Base-by-base conservation (phyloP, 192 early-diverging fungal genomes). In the Gorgonomyces haynaldii region DNA sequence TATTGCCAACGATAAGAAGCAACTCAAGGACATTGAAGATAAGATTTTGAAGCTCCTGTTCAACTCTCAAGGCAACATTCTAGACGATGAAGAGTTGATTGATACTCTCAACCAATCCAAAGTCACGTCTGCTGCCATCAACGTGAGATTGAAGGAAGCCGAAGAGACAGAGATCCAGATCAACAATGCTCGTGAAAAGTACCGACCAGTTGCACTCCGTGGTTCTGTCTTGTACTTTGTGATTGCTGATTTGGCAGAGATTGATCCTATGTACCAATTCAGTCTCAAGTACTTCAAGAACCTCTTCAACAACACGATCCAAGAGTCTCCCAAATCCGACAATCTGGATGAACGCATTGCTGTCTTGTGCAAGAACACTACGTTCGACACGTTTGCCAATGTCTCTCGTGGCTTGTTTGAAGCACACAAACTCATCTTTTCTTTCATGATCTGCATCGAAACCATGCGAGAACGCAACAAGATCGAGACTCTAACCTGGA, bases 181-280 rank as follows among this genome's bases (percentile, higher is more conserved):
- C 54, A 79, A 79, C 45, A 55, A 45, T 20, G 70, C 76, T 3
- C 42, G 76, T 22, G 76, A 79, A 46, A 53, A 58, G 29, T 79
- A 79, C 45, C 57, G 72, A n/a, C 72, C 76, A 2, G 76, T 79
- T 4, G 66, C 76, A 1, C 68, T 79, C 37, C 58, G 76, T 13
- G 76, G 76, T 13, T 75, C 76, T 0, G 71, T 79, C 15, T 54
- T 79, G 10, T 79, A 79, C 49, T 79, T 79, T 62, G 68, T 72
- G 2, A 65, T 79, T 26, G 76, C 76, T 1, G 71, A 79, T 44
- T 48, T 79, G 9, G 73, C 73, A 0, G 65, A 76, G 34, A 67
- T 79, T n/a, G 76, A 79, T 45, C 66, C 76, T 1, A 79, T 79
- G 76, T 79, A 79, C 50, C 73, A 76, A 40, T 79, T 79, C 46